Evolutionary conservation across 2,329 filamentous ascomycete species (phyloP), one percentile per base, ranked within the genome.

Genomic region (Pezicula radicicola): DNA sequence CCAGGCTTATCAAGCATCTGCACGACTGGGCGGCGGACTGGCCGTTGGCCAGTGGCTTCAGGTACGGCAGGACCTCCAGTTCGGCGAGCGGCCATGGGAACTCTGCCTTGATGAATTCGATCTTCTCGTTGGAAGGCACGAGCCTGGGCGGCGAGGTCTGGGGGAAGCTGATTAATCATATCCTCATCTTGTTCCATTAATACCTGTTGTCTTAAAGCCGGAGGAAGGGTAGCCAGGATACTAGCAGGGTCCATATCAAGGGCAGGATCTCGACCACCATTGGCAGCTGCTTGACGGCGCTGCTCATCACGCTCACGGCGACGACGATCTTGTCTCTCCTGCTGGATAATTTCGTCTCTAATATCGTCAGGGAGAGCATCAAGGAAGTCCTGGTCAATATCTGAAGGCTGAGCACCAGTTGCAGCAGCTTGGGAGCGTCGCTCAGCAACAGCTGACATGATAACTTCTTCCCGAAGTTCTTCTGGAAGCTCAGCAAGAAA

Each of bases 1-100:
- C 95, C 94, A 44, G 92, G 82, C 72, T 96, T 97, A 70, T 99
- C 94, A 28, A 99, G 82, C 88, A 99, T 96, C 68, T 99, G 94
- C 21, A 96, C 89, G 52, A 95, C 88, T 19, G 90, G 86, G 55
- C 89, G 88, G 52, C 89, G 85, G 63, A 88, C 87, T 36, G 78
- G 72, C 72, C 91, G 93, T 46, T 64, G 57, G 13, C 50, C 42
- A 36, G 49, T 55, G 30, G 46, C 48, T 25, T 58, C 64, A 52
- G 55, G 70, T 63, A 47, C 65, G 46, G 66, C 62, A 49, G 74
- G 66, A 52, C 75, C 74, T 44, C 68, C 71, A 58, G 79, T 77
- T 50, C 83, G 81, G 54, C 80, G 75, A 49, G 83, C 54, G 21
- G 67, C 63, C 49, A 52, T 54, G 43, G 60, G 58, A 33, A 53